A percentile compares a stretch with the other conserved stretches of the same genome.
Evolutionary conservation across 805 yeast genomes (phyloP).

Genomic region (Kazachstania taianensis): DNA sequence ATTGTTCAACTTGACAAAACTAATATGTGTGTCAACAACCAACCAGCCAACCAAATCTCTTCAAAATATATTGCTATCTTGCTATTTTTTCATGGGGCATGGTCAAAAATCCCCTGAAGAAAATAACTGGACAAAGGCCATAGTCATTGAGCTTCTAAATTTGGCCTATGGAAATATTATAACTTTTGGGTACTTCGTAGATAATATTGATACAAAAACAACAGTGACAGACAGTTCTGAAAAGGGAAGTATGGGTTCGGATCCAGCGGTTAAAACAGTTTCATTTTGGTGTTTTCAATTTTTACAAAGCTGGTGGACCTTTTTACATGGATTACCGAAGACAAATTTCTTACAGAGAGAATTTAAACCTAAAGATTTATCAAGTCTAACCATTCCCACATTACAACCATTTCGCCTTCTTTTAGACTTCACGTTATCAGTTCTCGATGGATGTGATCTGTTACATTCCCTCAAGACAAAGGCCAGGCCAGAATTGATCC

Average conservation of each 20-base stretch:
- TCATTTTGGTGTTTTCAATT: conserved; percentile 25
- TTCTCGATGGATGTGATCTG: conserved; percentile 20
- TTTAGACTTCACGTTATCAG: conserved; percentile 11
- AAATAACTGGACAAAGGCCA: neutral
- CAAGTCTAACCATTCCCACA: conserved; percentile 12
- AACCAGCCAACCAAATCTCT: conserved; percentile 9
- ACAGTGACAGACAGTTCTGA: neutral
- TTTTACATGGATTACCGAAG: conserved; percentile 22
- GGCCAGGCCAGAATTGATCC: conserved; percentile 8
- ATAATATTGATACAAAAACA: neutral
- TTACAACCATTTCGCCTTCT: conserved; percentile 20
- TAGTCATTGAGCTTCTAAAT: conserved; percentile 13
- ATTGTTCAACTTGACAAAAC: conserved; percentile 20
- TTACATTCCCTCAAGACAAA: conserved; percentile 10
- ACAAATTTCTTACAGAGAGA: conserved; percentile 20
- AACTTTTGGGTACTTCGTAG: conserved; percentile 17
- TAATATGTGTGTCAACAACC: conserved; percentile 10
- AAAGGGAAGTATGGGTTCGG: too few relatives aligned
- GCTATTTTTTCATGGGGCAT: conserved; percentile 21
- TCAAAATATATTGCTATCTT: conserved; percentile 18
- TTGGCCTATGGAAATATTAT: conserved; percentile 13
- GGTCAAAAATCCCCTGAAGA: too few relatives aligned
- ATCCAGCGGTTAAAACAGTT: conserved; percentile 9
- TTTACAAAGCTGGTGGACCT: conserved; percentile 24
- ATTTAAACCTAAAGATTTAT: conserved; percentile 18